These are phyloP conservation scores for Elaeis guineensis DNA, from an alignment of 176 grass and related monocot species.

Conservation along the genomic window DNA sequence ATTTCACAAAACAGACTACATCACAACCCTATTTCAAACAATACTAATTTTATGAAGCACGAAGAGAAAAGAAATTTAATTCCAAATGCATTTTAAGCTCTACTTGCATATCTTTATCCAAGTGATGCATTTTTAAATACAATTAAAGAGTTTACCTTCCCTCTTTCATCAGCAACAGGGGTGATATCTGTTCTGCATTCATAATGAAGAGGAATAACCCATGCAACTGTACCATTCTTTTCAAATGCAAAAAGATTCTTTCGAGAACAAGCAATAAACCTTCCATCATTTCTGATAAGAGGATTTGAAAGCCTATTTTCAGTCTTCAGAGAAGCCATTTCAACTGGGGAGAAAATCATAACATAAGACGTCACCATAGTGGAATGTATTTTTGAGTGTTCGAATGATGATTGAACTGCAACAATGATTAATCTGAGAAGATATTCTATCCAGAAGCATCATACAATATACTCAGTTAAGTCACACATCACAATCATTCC, in stretches of 20 bases:
- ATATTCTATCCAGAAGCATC: too few species aligned
- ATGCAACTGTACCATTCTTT: slow-evolving; percentile 43
- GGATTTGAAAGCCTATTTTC: slow-evolving; percentile 32
- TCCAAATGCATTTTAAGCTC: too few species aligned
- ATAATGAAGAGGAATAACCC: slow-evolving; percentile 39
- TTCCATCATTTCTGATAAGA: slow-evolving; percentile 36
- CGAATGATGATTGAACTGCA: too few species aligned
- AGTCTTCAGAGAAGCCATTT: neutral
- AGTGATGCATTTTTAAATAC: neutral
- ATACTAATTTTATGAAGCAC: too few species aligned
- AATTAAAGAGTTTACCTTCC: slow-evolving; percentile 28
- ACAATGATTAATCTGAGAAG: too few species aligned
- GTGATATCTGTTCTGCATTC: slow-evolving; percentile 31
- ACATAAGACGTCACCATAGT: too few species aligned
- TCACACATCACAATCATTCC: too few species aligned
- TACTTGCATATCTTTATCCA: too few species aligned
- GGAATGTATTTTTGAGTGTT: too few species aligned
- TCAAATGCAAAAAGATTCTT: slow-evolving; percentile 52
- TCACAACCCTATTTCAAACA: too few species aligned
- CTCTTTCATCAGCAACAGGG: slow-evolving; percentile 29
- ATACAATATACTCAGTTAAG: too few species aligned
- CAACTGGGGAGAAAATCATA: slow-evolving; percentile 8
- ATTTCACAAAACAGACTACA: too few species aligned
- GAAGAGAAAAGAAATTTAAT: neutral
- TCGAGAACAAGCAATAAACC: slow-evolving; percentile 49